These are phyloP conservation scores for Tremellales sp. DNA, from an alignment of 1,284 basidiomycete genomes.

Conservation along the genomic window DNA sequence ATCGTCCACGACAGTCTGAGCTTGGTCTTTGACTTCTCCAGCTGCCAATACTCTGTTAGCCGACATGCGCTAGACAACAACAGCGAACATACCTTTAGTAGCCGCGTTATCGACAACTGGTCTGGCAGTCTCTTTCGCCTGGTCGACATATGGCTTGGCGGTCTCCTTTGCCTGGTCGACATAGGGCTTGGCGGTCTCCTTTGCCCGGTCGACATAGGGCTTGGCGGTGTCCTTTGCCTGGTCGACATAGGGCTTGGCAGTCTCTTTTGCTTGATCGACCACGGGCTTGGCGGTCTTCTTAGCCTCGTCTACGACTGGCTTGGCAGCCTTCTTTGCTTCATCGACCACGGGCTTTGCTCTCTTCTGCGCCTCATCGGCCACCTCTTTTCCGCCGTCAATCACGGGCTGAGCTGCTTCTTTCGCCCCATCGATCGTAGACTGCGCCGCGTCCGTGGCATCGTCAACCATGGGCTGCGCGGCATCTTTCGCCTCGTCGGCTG, in stretches of 20 bases:
- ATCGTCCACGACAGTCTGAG: slow-evolving; percentile 4
- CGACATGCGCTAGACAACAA: slow-evolving; percentile 10
- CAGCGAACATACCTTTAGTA: slow-evolving; percentile 9
- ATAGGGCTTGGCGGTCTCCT: neutral
- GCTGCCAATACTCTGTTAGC: slow-evolving; percentile 12
- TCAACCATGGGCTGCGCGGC: slow-evolving; percentile 6
- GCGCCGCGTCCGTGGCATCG: slow-evolving; percentile 1
- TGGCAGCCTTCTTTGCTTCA: neutral
- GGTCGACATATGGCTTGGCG: neutral
- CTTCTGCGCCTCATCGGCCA: neutral
- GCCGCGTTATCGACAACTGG: no score
- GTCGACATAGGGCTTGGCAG: no score
- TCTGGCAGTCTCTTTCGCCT: neutral
- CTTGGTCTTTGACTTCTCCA: slow-evolving; percentile 9
- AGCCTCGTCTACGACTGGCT: neutral
- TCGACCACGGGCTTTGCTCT: neutral
- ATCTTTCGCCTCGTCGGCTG: no score
- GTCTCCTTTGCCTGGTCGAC: neutral
- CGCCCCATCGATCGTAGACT: neutral
- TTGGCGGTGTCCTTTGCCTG: neutral
- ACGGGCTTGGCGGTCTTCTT: neutral
- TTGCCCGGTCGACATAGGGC: neutral
- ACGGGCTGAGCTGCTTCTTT: no score
- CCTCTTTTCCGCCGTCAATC: slow-evolving; percentile 2
- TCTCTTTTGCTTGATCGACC: neutral